These are phyloP conservation scores for Trichophaea hybrida DNA, from an alignment of 2,329 filamentous ascomycete genomes.

Conservation along the genomic window DNA sequence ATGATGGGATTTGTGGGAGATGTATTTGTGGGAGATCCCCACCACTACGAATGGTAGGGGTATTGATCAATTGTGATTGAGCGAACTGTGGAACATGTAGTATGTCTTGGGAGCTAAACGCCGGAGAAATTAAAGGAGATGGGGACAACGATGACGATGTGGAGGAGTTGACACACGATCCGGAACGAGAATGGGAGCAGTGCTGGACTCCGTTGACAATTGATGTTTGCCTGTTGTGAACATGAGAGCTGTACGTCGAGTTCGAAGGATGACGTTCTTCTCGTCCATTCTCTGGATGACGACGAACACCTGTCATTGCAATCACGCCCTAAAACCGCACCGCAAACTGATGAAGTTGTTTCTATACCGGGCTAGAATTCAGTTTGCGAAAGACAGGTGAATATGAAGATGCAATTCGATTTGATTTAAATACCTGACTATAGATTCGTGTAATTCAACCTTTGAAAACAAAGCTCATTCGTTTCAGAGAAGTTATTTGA, in stretches of 20 bases:
- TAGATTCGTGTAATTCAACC: no score
- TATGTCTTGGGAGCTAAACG: slow-evolving; percentile 22
- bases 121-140: slow-evolving; percentile 17
- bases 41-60: slow-evolving; percentile 11
- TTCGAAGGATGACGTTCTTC: slow-evolving; percentile 39
- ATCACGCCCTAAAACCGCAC: no score
- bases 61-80: slow-evolving; percentile 24
- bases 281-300: slow-evolving; percentile 26
- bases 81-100: slow-evolving; percentile 27
- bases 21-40: slow-evolving; percentile 19
- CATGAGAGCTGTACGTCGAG: slow-evolving; percentile 40
- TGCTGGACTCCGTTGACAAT: slow-evolving; percentile 91
- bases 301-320: slow-evolving; percentile 17
- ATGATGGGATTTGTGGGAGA: slow-evolving; percentile 23
- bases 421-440: no score
- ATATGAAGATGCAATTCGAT: no score
- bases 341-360: no score
- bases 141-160: slow-evolving; percentile 27
- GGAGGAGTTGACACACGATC: slow-evolving; percentile 26
- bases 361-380: no score
- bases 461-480: no score
- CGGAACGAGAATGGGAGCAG: slow-evolving; percentile 42
- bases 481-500: no score
- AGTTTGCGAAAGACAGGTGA: no score
- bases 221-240: slow-evolving; percentile 89